phyloP scores from a whole-genome alignment of 2,329 filamentous ascomycete species.

The Colletotrichum australisinense region DNA sequence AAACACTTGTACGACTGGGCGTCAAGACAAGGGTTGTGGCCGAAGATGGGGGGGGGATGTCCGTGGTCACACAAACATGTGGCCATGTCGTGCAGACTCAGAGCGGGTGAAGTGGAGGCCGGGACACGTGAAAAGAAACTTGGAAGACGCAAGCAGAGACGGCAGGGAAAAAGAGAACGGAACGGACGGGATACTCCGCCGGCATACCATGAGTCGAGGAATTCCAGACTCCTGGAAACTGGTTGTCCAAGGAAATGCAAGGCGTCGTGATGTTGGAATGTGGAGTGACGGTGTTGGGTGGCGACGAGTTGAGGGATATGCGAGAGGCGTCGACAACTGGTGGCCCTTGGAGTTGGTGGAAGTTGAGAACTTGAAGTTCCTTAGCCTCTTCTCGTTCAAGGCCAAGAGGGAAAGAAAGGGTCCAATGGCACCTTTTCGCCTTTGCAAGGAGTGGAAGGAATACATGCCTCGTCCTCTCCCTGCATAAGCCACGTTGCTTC shows the following conservation, averaged over 20 bases:
- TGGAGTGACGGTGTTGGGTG: neutral
- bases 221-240: neutral
- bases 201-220: neutral
- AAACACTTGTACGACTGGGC: neutral
- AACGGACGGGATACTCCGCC: neutral
- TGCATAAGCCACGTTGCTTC: neutral
- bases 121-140: neutral
- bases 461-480: neutral
- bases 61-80: neutral
- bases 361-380: neutral
- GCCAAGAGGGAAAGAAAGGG: neutral
- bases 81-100: neutral
- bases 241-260: neutral
- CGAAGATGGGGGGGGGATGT: neutral
- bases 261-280: constrained; percentile 4
- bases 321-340: neutral
- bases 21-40: neutral
- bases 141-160: neutral
- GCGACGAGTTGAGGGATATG: constrained; percentile 3
- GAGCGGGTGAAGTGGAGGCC: neutral
- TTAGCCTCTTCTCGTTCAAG: neutral
- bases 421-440: neutral
- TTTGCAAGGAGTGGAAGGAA: neutral
- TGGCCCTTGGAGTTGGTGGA: neutral
- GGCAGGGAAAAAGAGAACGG: neutral